These are phyloP conservation scores for Cladosporium austrohemisphaericum DNA, from an alignment of 2,329 filamentous ascomycete species.

Conservation along the genomic window DNA sequence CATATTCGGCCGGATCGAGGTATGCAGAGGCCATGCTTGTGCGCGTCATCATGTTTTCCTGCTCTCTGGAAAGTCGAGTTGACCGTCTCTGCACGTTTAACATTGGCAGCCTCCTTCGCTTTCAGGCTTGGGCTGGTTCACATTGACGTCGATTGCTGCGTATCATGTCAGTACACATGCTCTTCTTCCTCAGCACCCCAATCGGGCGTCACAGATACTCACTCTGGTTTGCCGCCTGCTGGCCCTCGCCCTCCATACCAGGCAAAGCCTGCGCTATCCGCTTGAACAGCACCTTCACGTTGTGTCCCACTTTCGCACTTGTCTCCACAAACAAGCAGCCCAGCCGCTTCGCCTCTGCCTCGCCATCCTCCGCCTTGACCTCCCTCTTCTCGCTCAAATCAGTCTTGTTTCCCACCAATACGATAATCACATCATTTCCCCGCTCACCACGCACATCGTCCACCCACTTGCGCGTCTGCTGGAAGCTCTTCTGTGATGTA, in stretches of 20 bases:
- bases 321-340: conserved; percentile 99
- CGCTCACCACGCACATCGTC: conserved; percentile 95
- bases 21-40: neutral
- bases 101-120: conserved; percentile 37
- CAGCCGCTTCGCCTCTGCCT: conserved; percentile 97
- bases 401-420: conserved; percentile 98
- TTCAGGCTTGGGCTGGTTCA: conserved; percentile 33
- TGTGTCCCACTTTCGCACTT: conserved; percentile 94
- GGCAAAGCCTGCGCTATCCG: conserved; percentile 96
- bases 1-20: no score
- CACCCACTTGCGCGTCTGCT: conserved; percentile 99
- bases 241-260: conserved; percentile 90
- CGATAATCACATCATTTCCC: conserved; percentile 98
- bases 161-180: conserved; percentile 19
- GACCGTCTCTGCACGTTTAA: no score
- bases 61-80: no score
- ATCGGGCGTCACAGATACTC: conserved; percentile 43
- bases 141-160: conserved; percentile 37
- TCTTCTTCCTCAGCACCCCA: neutral
- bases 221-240: conserved; percentile 77
- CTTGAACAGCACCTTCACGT: conserved; percentile 96
- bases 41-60: neutral
- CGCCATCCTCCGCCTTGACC: conserved; percentile 91
- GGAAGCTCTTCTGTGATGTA: conserved; percentile 80
- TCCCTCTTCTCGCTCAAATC: conserved; percentile 98